Evolutionary conservation across 305 asterid genomes (phyloP), one percentile per base, ranked within the genome.

Genomic region (Fraxinus latifolia): DNA sequence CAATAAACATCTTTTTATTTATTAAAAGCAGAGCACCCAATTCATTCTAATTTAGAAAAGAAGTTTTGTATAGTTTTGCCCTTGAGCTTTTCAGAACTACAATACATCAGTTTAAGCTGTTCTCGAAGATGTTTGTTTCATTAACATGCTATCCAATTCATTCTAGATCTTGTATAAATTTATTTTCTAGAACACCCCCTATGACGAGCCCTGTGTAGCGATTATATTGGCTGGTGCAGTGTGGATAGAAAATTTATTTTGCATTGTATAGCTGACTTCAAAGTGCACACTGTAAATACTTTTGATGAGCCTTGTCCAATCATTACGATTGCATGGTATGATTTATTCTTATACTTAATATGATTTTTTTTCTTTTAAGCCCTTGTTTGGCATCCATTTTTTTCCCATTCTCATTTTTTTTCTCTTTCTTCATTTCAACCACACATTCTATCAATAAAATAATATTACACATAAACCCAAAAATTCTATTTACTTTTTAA

Each of bases 231-330:
- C 29, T 19, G 67, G 67, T 58, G 68, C 68, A 19, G 29, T 58
- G 25, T 7, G 23, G 65, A 53, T 55, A 55, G 67, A 19, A 11
- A 19, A 55, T n/a, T 37, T 44, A 68, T 79, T 70, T 70, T n/a
- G 39, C 33, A 14, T 70, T 42, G 31, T 44, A 44, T 67, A 80
- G 53, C 53, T 79, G 76, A 67, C 42, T 74, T 58, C 29, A 74
- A 55, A 74, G 23, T 42, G 50, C 33, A 31, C 60, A 60, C 68
- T 14, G 17, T 44, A 14, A 44, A 42, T 70, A 11, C 62, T 80
- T 60, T 75, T 62, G 34, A 32, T 9, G 25, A 33, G 23, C 76
- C 34, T 78, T 37, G 21, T 37, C 82, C 29, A 34, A 37, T 19
- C 42, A 5, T 62, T 25, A 50, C 70, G 72, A 67, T 39, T 78